Evolutionary conservation across 208 protist species (phyloP).

Genomic region (Leishmania major): DNA sequence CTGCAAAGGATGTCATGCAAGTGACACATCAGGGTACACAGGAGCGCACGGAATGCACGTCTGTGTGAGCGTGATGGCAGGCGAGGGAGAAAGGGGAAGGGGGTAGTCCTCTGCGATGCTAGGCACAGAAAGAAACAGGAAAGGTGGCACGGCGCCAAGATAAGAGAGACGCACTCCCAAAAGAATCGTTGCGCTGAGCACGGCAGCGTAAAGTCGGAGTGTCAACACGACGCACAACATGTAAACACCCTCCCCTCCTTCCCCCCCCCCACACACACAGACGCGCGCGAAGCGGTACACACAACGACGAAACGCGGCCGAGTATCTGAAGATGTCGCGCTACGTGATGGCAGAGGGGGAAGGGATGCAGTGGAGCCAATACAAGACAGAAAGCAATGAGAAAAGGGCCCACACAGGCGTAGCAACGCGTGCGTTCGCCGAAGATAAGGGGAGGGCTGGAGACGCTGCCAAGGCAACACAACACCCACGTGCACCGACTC

Average conservation of each 20-base stretch:
- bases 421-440: neutral
- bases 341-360: neutral
- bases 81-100: neutral
- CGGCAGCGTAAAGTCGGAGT: neutral
- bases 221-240: neutral
- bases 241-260: neutral
- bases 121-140: too few species aligned
- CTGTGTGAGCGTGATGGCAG: neutral
- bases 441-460: neutral
- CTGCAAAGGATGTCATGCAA: neutral
- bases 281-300: neutral
- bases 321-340: neutral
- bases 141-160: neutral
- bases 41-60: neutral
- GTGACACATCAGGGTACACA: neutral
- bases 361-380: neutral
- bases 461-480: neutral
- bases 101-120: too few species aligned
- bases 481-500: neutral
- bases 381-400: neutral
- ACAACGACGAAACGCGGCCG: neutral
- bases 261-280: too few species aligned
- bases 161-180: neutral
- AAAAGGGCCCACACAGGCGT: neutral
- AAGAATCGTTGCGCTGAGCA: neutral